These are phyloP conservation scores for Corymbia citriodora DNA, from an alignment of 441 rosid species.

Conservation along the genomic window DNA sequence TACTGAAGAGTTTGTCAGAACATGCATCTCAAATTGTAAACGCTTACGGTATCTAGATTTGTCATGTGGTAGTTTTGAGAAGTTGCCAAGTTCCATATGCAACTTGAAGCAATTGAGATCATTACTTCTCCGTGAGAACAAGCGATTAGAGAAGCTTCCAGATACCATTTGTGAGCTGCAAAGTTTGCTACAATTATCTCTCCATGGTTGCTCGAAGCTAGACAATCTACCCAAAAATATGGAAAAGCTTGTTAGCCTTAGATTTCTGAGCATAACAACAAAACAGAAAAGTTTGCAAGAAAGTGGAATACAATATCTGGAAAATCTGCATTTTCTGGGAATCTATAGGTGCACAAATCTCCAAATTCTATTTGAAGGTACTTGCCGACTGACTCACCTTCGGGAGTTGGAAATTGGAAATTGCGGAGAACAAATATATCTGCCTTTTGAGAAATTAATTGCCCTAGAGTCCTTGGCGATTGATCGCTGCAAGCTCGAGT, in stretches of 20 bases:
- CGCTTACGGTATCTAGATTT: no score
- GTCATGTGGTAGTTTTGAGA: background rate
- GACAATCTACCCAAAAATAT: no score
- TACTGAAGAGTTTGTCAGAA: no score
- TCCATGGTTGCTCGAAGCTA: background rate
- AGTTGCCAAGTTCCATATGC: background rate
- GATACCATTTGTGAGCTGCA: background rate
- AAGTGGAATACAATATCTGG: no score
- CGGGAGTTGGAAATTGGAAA: no score
- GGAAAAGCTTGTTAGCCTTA: fast-evolving
- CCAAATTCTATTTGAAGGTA: background rate
- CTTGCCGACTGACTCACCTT: background rate
- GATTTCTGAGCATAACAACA: background rate
- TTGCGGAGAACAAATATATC: no score
- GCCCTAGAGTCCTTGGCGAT: no score
- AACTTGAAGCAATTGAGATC: background rate
- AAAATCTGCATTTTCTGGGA: no score
- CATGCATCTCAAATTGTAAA: no score
- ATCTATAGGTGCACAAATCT: no score
- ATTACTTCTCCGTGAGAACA: background rate
- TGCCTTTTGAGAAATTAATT: no score
- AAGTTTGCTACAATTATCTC: background rate
- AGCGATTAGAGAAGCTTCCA: background rate
- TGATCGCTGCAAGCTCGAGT: fast-evolving
- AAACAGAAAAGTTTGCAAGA: no score